Base-by-base conservation (phyloP, 768 basidiomycete genomes). In the Boletus rubescentipes region DNA sequence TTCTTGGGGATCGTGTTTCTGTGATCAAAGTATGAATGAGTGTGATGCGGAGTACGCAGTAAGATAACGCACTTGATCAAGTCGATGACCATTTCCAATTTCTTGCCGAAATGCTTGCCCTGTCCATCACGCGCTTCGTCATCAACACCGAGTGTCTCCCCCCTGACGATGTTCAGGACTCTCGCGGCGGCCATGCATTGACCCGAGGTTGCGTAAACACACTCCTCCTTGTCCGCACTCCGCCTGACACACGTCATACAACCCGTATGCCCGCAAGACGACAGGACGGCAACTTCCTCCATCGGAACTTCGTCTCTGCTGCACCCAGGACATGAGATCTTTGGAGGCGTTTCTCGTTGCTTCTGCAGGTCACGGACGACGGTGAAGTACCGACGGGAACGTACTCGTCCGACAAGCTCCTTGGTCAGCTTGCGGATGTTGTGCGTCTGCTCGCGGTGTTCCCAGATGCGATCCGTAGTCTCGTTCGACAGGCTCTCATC, bases 261-360 rank as follows among this genome's bases (percentile, higher is more conserved):
- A 4, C 94, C 93, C 64, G 83, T 85, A 67, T 98, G 94, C 9
- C 94, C 94, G 60, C 94, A 98, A 20, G 91, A 93, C 5, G 93
- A 95, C 32, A 96, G 77, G 4, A 97, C 87, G 20, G 91, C 87
- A 51, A 92, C 76, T 49, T 93, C 87, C 10, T 77, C 73, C 58
- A 86, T 77, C 2, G 82, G 82, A 35, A 90, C 70, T 52, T 74
- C 73, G 43, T 79, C 72, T 43, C 78, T 76, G 29, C 73, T 73
- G 61, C 91, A 93, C 36, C 68, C 68, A 5, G 86, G 84, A 59
- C 91, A 93, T 9, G 78, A 70, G 36, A 89, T 76, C 29, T 74
- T 72, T 16, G 83, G 77, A 9, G 85, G 84, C 11, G 72, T 72
- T 30, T 85, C 84, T 26, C 77, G 75, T 62, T 90, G 85, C 64